Conservation (phyloP, 2,329 filamentous ascomycete genomes). For the Colletotrichum magnum region DNA sequence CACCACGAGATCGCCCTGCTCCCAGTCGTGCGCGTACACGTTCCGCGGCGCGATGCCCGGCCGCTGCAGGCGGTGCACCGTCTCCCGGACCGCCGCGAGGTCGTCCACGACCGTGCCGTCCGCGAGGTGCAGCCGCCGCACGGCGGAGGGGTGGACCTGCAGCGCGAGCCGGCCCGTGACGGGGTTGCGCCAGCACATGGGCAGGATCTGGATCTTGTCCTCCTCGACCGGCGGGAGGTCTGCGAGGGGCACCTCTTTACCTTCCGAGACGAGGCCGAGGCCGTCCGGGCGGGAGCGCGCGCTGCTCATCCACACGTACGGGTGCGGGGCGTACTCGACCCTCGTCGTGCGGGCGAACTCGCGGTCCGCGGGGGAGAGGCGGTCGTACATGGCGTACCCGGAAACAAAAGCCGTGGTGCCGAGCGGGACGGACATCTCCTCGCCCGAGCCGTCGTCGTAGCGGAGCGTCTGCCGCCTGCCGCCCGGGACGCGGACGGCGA, state of each 20-base stretch:
- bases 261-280: conserved; percentile 79
- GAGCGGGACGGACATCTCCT: conserved; percentile 77
- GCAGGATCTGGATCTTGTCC: conserved; percentile 78
- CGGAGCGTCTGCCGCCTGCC: conserved; percentile 76
- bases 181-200: conserved; percentile 85
- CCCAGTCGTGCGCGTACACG: conserved; percentile 84
- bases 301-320: conserved; percentile 85
- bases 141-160: conserved; percentile 81
- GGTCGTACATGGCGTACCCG: conserved; percentile 79
- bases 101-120: conserved; percentile 80
- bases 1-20: conserved; percentile 81
- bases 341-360: conserved; percentile 76
- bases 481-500: conserved; percentile 80
- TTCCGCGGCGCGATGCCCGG: conserved; percentile 77
- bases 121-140: conserved; percentile 76
- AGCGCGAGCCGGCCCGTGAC: conserved; percentile 77
- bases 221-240: conserved; percentile 77
- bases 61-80: conserved; percentile 78
- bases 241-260: conserved; percentile 69
- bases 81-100: conserved; percentile 74
- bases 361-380: conserved; percentile 75
- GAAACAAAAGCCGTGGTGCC: conserved; percentile 84
- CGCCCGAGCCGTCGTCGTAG: conserved; percentile 80
- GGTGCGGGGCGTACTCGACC: conserved; percentile 83
- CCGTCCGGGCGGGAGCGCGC: conserved; percentile 78